Evolutionary conservation across 1,139 yeast species (phyloP), one percentile per base, ranked within the genome.

Genomic region (Hemisphaericaspora xylanilytica): DNA sequence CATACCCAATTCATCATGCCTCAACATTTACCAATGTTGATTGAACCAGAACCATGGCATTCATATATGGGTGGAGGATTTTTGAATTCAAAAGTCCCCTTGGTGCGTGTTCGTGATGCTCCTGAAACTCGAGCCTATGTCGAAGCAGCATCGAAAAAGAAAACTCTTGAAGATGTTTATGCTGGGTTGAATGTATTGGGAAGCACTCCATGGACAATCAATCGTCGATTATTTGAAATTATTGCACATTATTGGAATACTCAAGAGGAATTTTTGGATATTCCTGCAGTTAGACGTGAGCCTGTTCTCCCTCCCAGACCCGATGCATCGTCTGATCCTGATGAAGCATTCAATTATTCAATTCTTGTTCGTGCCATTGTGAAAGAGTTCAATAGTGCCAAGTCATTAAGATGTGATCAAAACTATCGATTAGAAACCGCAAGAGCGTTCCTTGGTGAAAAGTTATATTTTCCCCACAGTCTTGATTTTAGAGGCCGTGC

Each of bases 401-500:
- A 92, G 58, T 89, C 97, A 0, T 85, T 83, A 58, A 77, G 99
- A 61, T 92, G 98, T 66, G 97, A 90, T 59, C 74, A 87, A 48
- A 92, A 92, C 59, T 92, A 94, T 61, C 90, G 88, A 58, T 67
- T 92, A 39, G 98, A 92, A 60, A 89, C 92, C 58, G 97, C 98
- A 0, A 76, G 98, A 50, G 97, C 96, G 0, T 88, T 83, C 52
- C 67, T 83, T 29, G 94, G 94, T 16, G 98, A 92, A 60, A 83
- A 86, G 55, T 80, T 92, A 55, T 90, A 80, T 59, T 87, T 90
- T 67, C 97, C 98, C 5, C 97, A 92, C 59, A 89, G 89, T 52
- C 70, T 92, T 39, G 98, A 92, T 61, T 90, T 90, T 58, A 75
- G 98, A 61, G 98, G 98, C 5, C 80, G 98, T 53, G 96, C 97